Evolutionary conservation across 2,329 filamentous ascomycete species (phyloP), one percentile per base, ranked within the genome.

Genomic region (Paecilomyces fulvus): DNA sequence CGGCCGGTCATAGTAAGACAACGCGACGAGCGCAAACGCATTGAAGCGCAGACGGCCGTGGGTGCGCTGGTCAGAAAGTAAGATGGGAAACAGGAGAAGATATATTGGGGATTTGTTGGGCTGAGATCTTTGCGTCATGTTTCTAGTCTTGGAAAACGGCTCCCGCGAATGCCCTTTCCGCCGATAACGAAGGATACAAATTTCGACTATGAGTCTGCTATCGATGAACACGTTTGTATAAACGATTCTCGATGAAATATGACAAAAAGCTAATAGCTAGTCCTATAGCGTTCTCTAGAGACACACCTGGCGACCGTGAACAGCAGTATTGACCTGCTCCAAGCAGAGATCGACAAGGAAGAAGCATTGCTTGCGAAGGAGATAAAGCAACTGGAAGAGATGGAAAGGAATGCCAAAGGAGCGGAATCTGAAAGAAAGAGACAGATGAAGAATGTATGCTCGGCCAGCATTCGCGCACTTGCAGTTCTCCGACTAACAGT

Each of bases 91-190:
- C 28, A 12, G 30, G 46, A n/a, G 2, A n/a, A 49, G 14, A 49
- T 31, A 23, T 20, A 17, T 43, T 46, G n/a, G n/a, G 21, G n/a
- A 11, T 53, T 49, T 25, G 12, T 17, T 51, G 43, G 17, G 7
- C 49, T 21, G 49, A 52, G 12, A 1, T 28, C 30, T 25, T 25
- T 3, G 30, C 48, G 2, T 33, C 11, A 52, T 7, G 14, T 37
- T 21, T 51, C 55, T 46, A 75, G 73, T 57, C 64, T 76, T 55
- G 69, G 66, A 21, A 72, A 69, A 60, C 68, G 75, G 48, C 65
- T 77, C 3, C 74, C 75, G 33, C 68, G 73, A 58, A 77, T 77
- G 74, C 74, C 75, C 5, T 77, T 77, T 58, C 75, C 75, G 1
- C 73, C 73, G 4, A 64, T 68, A 25, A 71, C 72, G 10, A 74